Conservation (phyloP, 2,329 filamentous ascomycete species). For the Pseudovirgaria hyperparasitica region DNA sequence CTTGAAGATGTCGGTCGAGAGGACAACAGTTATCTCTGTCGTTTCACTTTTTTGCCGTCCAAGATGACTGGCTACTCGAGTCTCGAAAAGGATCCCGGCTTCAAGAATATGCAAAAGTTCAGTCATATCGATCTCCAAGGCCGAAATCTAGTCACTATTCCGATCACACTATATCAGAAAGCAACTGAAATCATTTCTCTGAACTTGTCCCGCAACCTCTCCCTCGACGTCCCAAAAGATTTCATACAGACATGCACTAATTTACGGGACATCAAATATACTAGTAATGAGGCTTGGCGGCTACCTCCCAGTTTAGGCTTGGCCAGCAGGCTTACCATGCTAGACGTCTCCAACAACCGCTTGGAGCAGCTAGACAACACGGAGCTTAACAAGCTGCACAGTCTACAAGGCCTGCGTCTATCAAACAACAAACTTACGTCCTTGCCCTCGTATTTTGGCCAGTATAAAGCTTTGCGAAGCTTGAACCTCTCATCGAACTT, state of each 20-base stretch:
- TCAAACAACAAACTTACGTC: slow-evolving; percentile 81
- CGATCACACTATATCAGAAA: slow-evolving; percentile 85
- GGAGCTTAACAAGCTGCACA: slow-evolving; percentile 60
- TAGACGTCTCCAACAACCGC: slow-evolving; percentile 92
- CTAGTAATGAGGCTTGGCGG: slow-evolving; percentile 81
- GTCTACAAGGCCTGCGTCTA: slow-evolving; percentile 77
- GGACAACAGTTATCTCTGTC: slow-evolving; percentile 92
- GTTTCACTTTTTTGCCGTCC: slow-evolving; percentile 86
- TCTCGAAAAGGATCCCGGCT: slow-evolving; percentile 63
- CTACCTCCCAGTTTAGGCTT: slow-evolving; percentile 74
- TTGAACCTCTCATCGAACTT: slow-evolving; percentile 93
- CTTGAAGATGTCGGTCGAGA: slow-evolving; percentile 91
- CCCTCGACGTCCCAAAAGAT: slow-evolving; percentile 84
- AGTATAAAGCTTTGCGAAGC: slow-evolving; percentile 66
- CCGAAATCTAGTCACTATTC: slow-evolving; percentile 85
- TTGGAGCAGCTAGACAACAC: slow-evolving; percentile 79
- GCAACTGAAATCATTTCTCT: slow-evolving; percentile 87
- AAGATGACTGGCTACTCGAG: slow-evolving; percentile 69
- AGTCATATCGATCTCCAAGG: slow-evolving; percentile 88
- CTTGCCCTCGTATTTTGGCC: slow-evolving; percentile 70
- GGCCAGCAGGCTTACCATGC: slow-evolving; percentile 68
- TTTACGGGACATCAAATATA: slow-evolving; percentile 88
- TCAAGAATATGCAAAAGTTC: slow-evolving; percentile 76
- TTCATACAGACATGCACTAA: slow-evolving; percentile 91
- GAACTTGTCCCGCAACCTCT: slow-evolving; percentile 85